Evolutionary conservation across 768 basidiomycete species (phyloP), one percentile per base, ranked within the genome.

Genomic region (Termitomyces sp.): DNA sequence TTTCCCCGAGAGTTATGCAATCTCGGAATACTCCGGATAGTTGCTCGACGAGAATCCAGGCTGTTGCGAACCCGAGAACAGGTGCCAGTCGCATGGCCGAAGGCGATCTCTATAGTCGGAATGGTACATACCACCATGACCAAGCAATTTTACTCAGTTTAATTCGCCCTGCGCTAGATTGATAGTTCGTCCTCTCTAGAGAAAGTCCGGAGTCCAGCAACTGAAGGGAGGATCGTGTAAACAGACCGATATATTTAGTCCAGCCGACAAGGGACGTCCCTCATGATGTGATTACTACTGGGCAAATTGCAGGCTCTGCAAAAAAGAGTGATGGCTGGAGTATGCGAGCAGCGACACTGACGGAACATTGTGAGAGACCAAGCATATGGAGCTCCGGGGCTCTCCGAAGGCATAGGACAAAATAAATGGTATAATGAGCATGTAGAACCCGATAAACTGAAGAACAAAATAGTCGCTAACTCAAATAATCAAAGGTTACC

Each of bases 401-500:
- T 51, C 49, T 58, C 58, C 45, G 53, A 47, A 47, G 14, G 56
- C 14, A 44, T 50, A 46, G 48, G 21, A 49, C 44, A 55, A 55
- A 49, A 53, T 45, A 14, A 51, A 56, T 38, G 38, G 49, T 55
- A 55, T 60, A 57, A 46, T 19, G 48, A 47, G 48, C 44, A 54
- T 53, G 35, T 61, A 56, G 40, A 47, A 33, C 55, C 44, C 43
- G 50, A 40, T 45, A 49, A 59, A 60, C 26, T 38, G 17, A 26
- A 55, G 12, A 57, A 23, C 56, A 43, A 46, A 35, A 37, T 41
- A 52, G 43, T 46, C 38, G 19, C 66, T 67, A 78, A 61, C 67
- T 68, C 57, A 78, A 64, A 66, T 76, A 79, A 67, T 80, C 78
- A 63, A 79, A 79, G 15, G 73, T 78, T 52, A 78, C 77, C 70